phyloP scores from a whole-genome alignment of 176 grass and related monocot species.

The Alopecurus myosuroides region DNA sequence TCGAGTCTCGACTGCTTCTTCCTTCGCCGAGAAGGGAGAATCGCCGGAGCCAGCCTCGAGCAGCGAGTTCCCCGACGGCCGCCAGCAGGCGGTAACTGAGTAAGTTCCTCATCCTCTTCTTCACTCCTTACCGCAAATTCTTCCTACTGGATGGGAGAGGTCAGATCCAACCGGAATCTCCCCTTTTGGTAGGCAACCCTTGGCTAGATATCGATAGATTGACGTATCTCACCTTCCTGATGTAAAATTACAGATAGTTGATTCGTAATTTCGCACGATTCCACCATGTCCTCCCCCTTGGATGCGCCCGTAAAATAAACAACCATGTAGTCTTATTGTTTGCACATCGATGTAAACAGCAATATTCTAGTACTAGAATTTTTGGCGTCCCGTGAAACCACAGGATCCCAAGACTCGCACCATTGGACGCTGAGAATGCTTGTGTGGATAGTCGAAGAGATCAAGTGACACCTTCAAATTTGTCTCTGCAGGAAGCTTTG shows the following conservation, averaged over 20 bases:
- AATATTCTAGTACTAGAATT: neutral
- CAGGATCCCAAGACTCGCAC: neutral
- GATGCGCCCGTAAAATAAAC: neutral
- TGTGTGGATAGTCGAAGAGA: neutral
- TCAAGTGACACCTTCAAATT: neutral
- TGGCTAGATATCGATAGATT: neutral
- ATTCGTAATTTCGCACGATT: neutral
- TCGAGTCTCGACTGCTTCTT: neutral
- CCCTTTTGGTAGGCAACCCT: neutral
- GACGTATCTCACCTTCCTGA: neutral
- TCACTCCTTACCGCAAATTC: neutral
- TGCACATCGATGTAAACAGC: neutral
- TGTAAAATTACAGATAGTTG: neutral
- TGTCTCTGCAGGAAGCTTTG: constrained; percentile 28
- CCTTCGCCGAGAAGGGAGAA: neutral
- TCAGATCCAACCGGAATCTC: constrained; percentile 24
- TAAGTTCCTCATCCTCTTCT: neutral
- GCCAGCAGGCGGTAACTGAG: neutral
- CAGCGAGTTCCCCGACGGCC: neutral
- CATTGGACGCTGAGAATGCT: neutral
- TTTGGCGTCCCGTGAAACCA: neutral
- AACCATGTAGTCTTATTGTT: neutral
- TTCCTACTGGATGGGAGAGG: neutral
- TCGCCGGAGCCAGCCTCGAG: neutral
- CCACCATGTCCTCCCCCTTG: neutral